Evolutionary conservation across 1,139 yeast species (phyloP), one percentile per base, ranked within the genome.

Genomic region (Candida freyschussii): DNA sequence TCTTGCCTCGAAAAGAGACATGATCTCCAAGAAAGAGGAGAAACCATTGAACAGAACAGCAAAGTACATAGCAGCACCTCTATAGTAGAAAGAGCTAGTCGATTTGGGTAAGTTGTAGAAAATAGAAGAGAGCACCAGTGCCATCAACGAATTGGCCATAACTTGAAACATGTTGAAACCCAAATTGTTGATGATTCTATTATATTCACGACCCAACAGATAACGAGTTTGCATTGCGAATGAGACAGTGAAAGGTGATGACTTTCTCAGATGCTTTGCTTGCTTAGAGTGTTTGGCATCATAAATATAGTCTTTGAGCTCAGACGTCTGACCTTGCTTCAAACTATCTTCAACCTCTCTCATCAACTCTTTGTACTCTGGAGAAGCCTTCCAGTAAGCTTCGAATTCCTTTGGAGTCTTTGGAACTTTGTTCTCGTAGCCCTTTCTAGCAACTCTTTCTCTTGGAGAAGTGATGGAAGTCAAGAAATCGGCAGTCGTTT

Each of bases 401-500:
- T 74, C 77, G 60, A 85, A 84, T 49, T 84, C 94, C 31, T 63
- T 61, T 7, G 94, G 72, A 9, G 87, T 77, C 36, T 69, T 65
- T 26, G 95, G 95, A 24, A 81, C 86, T 37, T 59, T 62, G 37
- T 60, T 48, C 50, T 79, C 87, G 39, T 50, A 69, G 2, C 89
- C 93, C 13, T 62, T 56, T 37, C 59, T 58, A 6, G 72, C 57
- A 11, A 63, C 57, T 57, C 93, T 72, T 56, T 81, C 93, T 5
- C 66, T 60, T 7, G 94, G 89, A 48, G 78, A 78, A 3, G 94
- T 81, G 32, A 84, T 63, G 1, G 93, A 75, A 2, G 95, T 84
- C 50, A 85, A 63, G 57, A 73, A 85, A 56, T 85, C 95, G 12
- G 89, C 85, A 39, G 91, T 79, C 8, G 94, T 80, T 62, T 81